Conservation (phyloP, 306 rosid species). For the Begonia masoniana region DNA sequence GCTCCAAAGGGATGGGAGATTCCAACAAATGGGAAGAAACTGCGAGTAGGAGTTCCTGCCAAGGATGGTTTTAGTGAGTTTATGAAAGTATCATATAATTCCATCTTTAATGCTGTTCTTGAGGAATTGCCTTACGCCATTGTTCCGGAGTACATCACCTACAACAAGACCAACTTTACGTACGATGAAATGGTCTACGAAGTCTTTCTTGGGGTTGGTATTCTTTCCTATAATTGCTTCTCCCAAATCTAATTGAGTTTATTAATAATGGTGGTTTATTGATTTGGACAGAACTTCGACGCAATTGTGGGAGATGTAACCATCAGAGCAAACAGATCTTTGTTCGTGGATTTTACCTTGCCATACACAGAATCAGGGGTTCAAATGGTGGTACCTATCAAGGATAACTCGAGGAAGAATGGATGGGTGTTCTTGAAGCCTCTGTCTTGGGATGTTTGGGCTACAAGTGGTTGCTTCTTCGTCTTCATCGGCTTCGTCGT, state of each 20-base stretch:
- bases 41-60: slow-evolving; percentile 34
- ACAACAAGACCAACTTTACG: slow-evolving; percentile 9
- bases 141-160: slow-evolving; percentile 28
- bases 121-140: slow-evolving; percentile 26
- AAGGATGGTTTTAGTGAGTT: slow-evolving; percentile 24
- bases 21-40: slow-evolving; percentile 22
- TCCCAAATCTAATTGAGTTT: background rate
- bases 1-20: slow-evolving; percentile 35
- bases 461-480: slow-evolving; percentile 23
- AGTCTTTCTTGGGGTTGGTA: slow-evolving; percentile 31
- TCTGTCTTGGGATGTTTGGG: slow-evolving; percentile 38
- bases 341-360: slow-evolving; percentile 37
- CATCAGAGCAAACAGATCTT: slow-evolving; percentile 32
- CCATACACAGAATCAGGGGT: slow-evolving; percentile 56
- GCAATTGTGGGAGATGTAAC: slow-evolving; percentile 28
- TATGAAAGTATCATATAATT: slow-evolving; percentile 6
- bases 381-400: slow-evolving; percentile 44
- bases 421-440: slow-evolving; percentile 66
- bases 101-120: slow-evolving; percentile 21
- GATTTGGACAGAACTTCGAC: slow-evolving; percentile 26
- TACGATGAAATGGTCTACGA: slow-evolving; percentile 27
- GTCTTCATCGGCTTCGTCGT: slow-evolving; percentile 45
- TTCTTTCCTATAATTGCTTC: no score
- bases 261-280: background rate
- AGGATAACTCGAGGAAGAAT: slow-evolving; percentile 14